phyloP scores from a whole-genome alignment of 139 green algal species.

The Desmodesmus armatus region DNA sequence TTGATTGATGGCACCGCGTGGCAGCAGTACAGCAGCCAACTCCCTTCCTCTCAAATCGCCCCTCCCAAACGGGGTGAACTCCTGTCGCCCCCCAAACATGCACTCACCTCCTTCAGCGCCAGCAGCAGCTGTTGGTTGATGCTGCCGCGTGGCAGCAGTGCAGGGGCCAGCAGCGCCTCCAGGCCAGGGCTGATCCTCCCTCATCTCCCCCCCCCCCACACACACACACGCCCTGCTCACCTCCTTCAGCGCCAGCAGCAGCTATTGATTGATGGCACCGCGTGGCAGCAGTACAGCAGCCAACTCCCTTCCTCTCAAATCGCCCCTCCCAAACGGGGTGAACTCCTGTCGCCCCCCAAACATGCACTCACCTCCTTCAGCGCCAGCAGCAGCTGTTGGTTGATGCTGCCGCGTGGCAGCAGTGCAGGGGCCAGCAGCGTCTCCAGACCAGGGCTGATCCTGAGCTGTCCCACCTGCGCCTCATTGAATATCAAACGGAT shows the following conservation, averaged over 20 bases:
- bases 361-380: constrained; percentile 53
- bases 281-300: constrained; percentile 65
- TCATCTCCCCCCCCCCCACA: too few relatives aligned
- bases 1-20: constrained; percentile 54
- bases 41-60: too few relatives aligned
- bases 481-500: constrained; percentile 63
- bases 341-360: too few relatives aligned
- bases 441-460: constrained; percentile 49
- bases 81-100: too few relatives aligned
- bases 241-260: constrained; percentile 62
- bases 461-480: constrained; percentile 49
- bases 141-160: constrained; percentile 59
- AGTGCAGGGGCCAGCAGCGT: constrained; percentile 61
- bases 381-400: constrained; percentile 63
- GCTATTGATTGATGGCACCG: constrained; percentile 49
- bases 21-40: constrained; percentile 67
- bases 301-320: too few relatives aligned
- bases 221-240: too few relatives aligned
- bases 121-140: constrained; percentile 60
- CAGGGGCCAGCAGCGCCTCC: constrained; percentile 62
- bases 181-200: constrained; percentile 41
- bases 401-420: constrained; percentile 54
- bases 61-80: too few relatives aligned
- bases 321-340: too few relatives aligned
- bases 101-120: constrained; percentile 54